Percentiles rank a stretch among this genome's conserved stretches.
Evolutionary conservation across 768 basidiomycete genomes (phyloP).

Genomic region (Punctularia strigosozonata): DNA sequence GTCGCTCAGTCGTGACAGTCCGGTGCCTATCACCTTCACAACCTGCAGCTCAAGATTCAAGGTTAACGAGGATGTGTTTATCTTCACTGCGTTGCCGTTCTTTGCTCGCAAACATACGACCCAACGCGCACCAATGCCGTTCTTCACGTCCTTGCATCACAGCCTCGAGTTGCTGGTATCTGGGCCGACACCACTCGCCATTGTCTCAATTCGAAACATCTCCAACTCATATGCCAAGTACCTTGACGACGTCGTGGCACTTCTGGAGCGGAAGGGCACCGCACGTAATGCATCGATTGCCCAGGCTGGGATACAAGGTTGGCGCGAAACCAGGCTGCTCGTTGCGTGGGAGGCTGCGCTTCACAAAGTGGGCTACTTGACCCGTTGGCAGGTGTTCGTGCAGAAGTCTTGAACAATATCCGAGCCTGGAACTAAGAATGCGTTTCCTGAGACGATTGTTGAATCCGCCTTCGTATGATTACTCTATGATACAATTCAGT

Average conservation of each 20-base stretch:
- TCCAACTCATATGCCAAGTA: conserved; percentile 11
- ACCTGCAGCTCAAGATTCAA: conserved; percentile 6
- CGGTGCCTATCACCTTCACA: conserved; percentile 9
- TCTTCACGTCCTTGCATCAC: conserved; percentile 8
- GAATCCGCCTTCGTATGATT: no score
- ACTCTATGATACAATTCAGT: no score
- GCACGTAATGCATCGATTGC: conserved; percentile 7
- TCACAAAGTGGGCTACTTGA: conserved; percentile 8
- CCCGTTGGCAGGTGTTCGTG: conserved; percentile 13
- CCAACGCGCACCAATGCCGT: conserved; percentile 5
- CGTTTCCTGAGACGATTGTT: no score
- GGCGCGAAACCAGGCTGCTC: conserved; percentile 14
- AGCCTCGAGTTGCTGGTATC: conserved; percentile 10
- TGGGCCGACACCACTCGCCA: conserved; percentile 8
- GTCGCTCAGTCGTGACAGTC: not conserved
- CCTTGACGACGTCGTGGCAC: conserved; percentile 8
- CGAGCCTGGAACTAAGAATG: no score
- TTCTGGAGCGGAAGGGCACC: conserved; percentile 8
- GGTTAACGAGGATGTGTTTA: conserved; percentile 2
- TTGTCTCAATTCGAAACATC: conserved; percentile 13
- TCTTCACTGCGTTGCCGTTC: conserved; percentile 12
- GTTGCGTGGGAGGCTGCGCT: conserved; percentile 14
- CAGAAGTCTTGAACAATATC: no score
- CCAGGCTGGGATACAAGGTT: conserved; percentile 10
- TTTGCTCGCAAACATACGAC: conserved; percentile 8